These are phyloP conservation scores for Phytophthora kernoviae DNA, from an alignment of 352 stramenopile genomes.

Conservation along the genomic window DNA sequence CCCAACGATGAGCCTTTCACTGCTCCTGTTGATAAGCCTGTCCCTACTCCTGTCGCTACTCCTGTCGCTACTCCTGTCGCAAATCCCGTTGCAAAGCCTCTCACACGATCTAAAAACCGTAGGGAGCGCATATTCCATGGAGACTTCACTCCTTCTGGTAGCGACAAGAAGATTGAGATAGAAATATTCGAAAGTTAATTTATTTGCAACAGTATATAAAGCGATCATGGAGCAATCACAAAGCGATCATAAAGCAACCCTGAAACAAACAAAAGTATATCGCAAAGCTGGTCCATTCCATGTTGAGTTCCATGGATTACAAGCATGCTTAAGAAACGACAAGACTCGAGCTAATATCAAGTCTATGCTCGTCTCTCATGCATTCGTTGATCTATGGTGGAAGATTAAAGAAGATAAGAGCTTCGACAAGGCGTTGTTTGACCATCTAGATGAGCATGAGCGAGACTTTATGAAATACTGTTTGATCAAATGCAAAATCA, in stretches of 20 bases:
- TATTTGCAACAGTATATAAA: conserved; percentile 6
- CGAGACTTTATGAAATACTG: conserved; percentile 11
- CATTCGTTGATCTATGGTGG: conserved; percentile 5
- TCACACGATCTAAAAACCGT: conserved; percentile 1
- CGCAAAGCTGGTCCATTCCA: conserved; percentile 8
- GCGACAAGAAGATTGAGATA: conserved; percentile 6
- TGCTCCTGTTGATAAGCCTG: neutral
- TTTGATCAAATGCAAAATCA: conserved; percentile 6
- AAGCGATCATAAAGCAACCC: too few relatives aligned
- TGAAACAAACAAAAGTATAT: too few relatives aligned
- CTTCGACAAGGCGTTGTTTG: conserved; percentile 6
- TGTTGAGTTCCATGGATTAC: conserved; percentile 8
- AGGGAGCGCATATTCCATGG: conserved; percentile 8
- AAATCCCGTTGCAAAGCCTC: too few relatives aligned
- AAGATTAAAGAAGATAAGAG: neutral
- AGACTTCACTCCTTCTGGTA: conserved; percentile 2
- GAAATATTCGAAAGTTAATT: conserved; percentile 7
- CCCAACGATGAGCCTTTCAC: too few relatives aligned
- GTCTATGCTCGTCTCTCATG: conserved; percentile 7
- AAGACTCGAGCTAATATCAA: conserved; percentile 7
- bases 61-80: too few relatives aligned
- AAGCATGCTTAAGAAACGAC: conserved; percentile 2
- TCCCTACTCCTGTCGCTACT: too few relatives aligned
- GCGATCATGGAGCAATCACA: conserved; percentile 7
- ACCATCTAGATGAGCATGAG: conserved; percentile 3